Evolutionary conservation across 495 filamentous ascomycete genomes (phyloP).

Genomic region (Penicillium diatomitis): DNA sequence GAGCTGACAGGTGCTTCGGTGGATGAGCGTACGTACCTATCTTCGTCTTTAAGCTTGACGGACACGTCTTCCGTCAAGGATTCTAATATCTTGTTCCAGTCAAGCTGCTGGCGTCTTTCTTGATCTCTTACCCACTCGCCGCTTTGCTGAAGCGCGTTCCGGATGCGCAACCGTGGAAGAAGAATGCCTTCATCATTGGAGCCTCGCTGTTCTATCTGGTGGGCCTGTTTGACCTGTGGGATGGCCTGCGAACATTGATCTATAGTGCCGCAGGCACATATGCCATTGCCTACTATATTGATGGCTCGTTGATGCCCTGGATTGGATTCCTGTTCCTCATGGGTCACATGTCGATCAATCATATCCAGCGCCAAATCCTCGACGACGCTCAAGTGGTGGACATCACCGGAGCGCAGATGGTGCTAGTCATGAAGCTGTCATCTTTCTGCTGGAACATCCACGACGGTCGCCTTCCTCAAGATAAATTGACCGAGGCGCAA

Average conservation of each 20-base stretch:
- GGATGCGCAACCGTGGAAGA: slow-evolving; percentile 72
- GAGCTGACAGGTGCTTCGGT: slow-evolving; percentile 62
- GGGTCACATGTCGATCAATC: slow-evolving; percentile 88
- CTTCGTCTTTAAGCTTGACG: no score
- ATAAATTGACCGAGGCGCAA: slow-evolving; percentile 76
- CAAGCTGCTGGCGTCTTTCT: slow-evolving; percentile 84
- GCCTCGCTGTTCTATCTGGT: slow-evolving; percentile 83
- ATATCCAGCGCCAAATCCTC: slow-evolving; percentile 68
- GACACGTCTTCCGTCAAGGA: neutral
- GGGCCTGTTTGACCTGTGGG: slow-evolving; percentile 93
- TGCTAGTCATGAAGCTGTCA: slow-evolving; percentile 94
- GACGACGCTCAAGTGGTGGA: slow-evolving; percentile 60
- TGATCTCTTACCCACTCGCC: slow-evolving; percentile 88
- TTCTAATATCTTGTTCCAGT: slow-evolving; percentile 44
- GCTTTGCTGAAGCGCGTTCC: slow-evolving; percentile 85
- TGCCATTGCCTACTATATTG: slow-evolving; percentile 70
- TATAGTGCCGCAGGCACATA: slow-evolving; percentile 75
- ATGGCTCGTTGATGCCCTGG: slow-evolving; percentile 98
- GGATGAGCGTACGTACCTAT: slow-evolving; percentile 65
- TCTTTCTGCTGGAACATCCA: slow-evolving; percentile 97
- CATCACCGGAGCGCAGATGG: slow-evolving; percentile 97
- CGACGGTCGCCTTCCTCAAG: slow-evolving; percentile 71
- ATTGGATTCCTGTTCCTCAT: slow-evolving; percentile 87
- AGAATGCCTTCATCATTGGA: slow-evolving; percentile 79
- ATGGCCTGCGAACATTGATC: slow-evolving; percentile 67